Evolutionary conservation across 2,329 filamentous ascomycete species (phyloP).

Genomic region (Ascochyta rabiei): DNA sequence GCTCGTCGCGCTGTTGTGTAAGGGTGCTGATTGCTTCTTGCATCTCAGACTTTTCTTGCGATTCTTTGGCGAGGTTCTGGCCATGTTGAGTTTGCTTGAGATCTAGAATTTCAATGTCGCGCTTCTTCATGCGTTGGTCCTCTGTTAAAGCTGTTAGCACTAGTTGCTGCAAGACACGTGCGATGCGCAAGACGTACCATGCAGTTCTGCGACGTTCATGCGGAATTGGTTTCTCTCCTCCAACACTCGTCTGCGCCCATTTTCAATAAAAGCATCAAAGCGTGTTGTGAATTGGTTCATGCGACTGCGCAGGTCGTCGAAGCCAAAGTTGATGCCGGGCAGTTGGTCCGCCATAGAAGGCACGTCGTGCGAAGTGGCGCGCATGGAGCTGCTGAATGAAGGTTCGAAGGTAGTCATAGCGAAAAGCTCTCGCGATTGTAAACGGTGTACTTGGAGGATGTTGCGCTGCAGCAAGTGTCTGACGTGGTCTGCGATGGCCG

Average conservation of each 20-base stretch:
- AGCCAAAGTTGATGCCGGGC: conserved; percentile 91
- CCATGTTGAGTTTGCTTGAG: conserved; percentile 73
- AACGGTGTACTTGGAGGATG: not conserved
- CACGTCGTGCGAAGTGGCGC: conserved; percentile 62
- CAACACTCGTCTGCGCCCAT: conserved; percentile 83
- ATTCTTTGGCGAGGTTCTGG: conserved; percentile 76
- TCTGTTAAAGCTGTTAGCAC: conserved; percentile 59
- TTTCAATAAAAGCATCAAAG: conserved; percentile 94
- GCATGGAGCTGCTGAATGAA: conserved; percentile 69
- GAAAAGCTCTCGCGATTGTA: conserved; percentile 35
- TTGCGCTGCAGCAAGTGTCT: conserved; percentile 7
- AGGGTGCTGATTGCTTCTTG: conserved; percentile 64
- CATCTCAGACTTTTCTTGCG: conserved; percentile 72
- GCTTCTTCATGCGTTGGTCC: conserved; percentile 87
- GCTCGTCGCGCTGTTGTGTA: conserved; percentile 61
- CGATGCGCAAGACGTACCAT: conserved; percentile 65
- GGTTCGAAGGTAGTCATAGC: conserved; percentile 70
- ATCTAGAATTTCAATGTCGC: conserved; percentile 82
- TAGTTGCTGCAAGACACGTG: not conserved
- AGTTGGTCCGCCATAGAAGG: conserved; percentile 78
- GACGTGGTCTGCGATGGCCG: conserved; percentile 26
- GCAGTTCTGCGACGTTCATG: conserved; percentile 85
- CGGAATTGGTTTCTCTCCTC: conserved; percentile 95
- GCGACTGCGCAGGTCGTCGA: conserved; percentile 91
- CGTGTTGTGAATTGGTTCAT: conserved; percentile 90